Evolutionary conservation across 116 monocot genomes (phyloP), one percentile per base, ranked within the genome.

Genomic region (Trichopus zeylanicus): DNA sequence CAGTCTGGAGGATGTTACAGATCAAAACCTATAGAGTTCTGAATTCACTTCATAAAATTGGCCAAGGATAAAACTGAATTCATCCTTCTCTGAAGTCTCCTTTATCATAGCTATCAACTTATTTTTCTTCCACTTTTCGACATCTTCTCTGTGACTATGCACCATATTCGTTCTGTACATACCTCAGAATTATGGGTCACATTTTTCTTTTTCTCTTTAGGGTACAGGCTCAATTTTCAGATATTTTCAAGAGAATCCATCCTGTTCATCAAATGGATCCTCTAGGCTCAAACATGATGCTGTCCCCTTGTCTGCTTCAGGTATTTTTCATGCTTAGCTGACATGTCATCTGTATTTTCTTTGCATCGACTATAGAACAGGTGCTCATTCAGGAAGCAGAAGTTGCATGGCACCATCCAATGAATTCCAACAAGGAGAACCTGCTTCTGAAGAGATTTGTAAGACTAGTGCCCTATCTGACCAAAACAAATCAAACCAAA

Each of bases 151-250:
- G 37, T 42, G 16, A 16, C 18, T n/a, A 16, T 42, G 42, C 13
- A 13, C n/a, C n/a, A 2, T 16, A 16, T 42, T 42, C 42, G n/a
- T 42, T 42, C 3, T 42, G 12, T 16, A 12, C 1, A 1, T 42
- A 16, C 42, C 8, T 12, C n/a, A 42, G 13, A 13, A 16, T 42
- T 42, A 2, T 13, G n/a, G 23, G 2, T 49, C 49, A 22, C 13
- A 16, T 11, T 35, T 38, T 21, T 26, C 31, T 63, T 55, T 60
- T 60, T 22, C 22, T 57, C 21, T 70, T 5, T 34, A 88, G 88
- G 83, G 88, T 42, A 83, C 80, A 55, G 60, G 70, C 57, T 88
- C 88, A 29, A 88, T 88, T 38, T 68, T 74, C 60, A 88, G 53
- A 63, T 88, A 69, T 56, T 61, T 88, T 60, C 68, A 63, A 68